These are phyloP conservation scores for Fusarium sulawesiense DNA, from an alignment of 2,329 filamentous ascomycete species.

Conservation along the genomic window DNA sequence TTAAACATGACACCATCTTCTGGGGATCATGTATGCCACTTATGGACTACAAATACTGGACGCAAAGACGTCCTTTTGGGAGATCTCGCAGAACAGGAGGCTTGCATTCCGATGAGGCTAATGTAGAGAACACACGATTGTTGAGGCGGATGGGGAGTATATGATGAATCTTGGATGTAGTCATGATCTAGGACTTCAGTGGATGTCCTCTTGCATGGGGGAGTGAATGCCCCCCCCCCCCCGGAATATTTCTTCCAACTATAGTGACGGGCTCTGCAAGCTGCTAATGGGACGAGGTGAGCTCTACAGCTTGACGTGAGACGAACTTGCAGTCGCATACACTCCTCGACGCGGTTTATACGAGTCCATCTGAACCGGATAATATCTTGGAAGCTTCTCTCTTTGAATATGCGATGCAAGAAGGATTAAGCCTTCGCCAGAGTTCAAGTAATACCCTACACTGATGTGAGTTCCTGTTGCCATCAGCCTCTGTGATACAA, in stretches of 20 bases:
- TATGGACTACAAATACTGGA: too few relatives aligned
- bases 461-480: neutral
- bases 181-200: neutral
- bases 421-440: accelerated
- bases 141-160: neutral
- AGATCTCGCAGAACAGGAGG: neutral
- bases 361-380: accelerated
- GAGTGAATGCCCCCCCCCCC: too few relatives aligned
- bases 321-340: neutral
- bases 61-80: neutral
- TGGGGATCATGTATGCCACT: too few relatives aligned
- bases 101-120: neutral
- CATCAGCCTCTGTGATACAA: neutral
- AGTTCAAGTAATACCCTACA: neutral
- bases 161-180: neutral
- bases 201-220: neutral
- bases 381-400: neutral
- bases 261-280: accelerated
- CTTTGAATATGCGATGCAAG: neutral
- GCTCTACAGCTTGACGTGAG: neutral
- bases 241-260: neutral
- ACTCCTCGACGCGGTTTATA: neutral
- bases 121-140: neutral
- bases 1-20: constrained; percentile 14
- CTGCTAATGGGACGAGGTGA: neutral